phyloP scores from a whole-genome alignment of 495 filamentous ascomycete genomes.

The Lasiosphaeria ovina region DNA sequence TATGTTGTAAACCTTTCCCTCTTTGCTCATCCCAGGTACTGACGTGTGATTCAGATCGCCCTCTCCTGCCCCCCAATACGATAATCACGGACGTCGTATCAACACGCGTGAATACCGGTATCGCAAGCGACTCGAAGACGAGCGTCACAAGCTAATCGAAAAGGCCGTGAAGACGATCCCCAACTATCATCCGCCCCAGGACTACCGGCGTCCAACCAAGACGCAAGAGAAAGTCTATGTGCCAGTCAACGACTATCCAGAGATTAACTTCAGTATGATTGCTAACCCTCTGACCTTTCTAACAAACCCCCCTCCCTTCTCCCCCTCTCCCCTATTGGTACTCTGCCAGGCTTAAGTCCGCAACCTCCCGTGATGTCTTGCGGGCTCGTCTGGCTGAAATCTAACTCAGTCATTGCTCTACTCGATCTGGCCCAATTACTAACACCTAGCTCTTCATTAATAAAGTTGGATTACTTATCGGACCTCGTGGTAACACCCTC shows the following conservation, averaged over 20 bases:
- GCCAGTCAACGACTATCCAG: slow-evolving; percentile 99
- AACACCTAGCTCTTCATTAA: slow-evolving; percentile 82
- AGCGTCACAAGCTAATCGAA: slow-evolving; percentile 95
- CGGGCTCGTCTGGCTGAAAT: slow-evolving; percentile 32
- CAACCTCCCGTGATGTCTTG: slow-evolving; percentile 27
- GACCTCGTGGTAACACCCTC: slow-evolving; percentile 97
- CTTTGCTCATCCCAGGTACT: slow-evolving; percentile 1
- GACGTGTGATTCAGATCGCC: slow-evolving; percentile 65
- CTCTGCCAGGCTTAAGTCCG: slow-evolving; percentile 36
- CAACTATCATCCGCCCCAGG: slow-evolving; percentile 95
- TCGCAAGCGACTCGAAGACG: slow-evolving; percentile 94
- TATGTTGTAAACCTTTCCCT: slow-evolving; percentile 42
- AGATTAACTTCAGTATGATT: slow-evolving; percentile 99
- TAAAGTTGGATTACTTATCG: slow-evolving; percentile 99
- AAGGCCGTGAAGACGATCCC: slow-evolving; percentile 98
- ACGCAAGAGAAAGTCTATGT: slow-evolving; percentile 99
- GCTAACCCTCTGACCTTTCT: slow-evolving; percentile 92
- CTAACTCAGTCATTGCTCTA: slow-evolving; percentile 42
- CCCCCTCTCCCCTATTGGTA: slow-evolving; percentile 17
- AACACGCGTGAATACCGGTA: slow-evolving; percentile 98
- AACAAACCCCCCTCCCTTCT: slow-evolving; percentile 55
- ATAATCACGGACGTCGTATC: slow-evolving; percentile 97
- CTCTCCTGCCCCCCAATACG: slow-evolving; percentile 93
- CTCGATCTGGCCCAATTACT: slow-evolving; percentile 58
- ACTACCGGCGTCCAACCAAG: slow-evolving; percentile 97